Percentiles rank a stretch among this genome's conserved stretches.
These are phyloP conservation scores for Picochlorum sp. DNA, from an alignment of 139 green algal genomes.

Conservation along the genomic window DNA sequence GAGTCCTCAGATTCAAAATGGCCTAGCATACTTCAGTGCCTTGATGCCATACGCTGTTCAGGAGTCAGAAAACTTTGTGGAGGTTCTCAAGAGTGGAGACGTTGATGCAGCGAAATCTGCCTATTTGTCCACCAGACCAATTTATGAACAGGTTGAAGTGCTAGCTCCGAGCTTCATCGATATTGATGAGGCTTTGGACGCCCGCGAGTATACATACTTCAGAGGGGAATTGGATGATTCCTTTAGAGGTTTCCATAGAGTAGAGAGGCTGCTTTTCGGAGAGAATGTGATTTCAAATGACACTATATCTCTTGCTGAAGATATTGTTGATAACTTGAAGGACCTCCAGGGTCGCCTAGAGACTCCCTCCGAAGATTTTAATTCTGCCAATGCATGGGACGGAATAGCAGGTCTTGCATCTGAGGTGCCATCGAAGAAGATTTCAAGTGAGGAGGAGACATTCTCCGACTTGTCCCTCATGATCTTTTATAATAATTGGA, in stretches of 20 bases:
- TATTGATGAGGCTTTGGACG: slow-evolving; percentile 21
- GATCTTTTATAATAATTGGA: slow-evolving; percentile 38
- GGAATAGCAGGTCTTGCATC: slow-evolving; percentile 22
- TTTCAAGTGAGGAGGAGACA: slow-evolving; percentile 30
- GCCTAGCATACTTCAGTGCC: slow-evolving; percentile 18
- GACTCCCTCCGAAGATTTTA: background rate
- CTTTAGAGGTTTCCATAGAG: slow-evolving; percentile 15
- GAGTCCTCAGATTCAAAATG: slow-evolving; percentile 7
- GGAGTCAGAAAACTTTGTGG: slow-evolving; percentile 5
- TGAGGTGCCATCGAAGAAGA: slow-evolving; percentile 32
- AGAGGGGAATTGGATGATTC: background rate
- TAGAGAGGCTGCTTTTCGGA: slow-evolving; percentile 21
- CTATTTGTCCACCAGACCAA: slow-evolving; percentile 14
- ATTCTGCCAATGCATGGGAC: slow-evolving; percentile 7
- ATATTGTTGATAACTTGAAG: background rate
- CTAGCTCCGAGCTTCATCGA: slow-evolving; percentile 14
- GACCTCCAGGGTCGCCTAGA: background rate
- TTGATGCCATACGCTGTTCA: slow-evolving; percentile 10
- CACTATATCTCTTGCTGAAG: background rate
- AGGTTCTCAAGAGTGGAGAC: slow-evolving; percentile 7
- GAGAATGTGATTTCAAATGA: background rate
- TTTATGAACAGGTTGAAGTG: slow-evolving; percentile 30
- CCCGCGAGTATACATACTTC: slow-evolving; percentile 13
- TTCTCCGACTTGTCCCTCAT: slow-evolving; percentile 15
- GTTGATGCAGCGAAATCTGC: slow-evolving; percentile 14